phyloP scores from a whole-genome alignment of 805 yeast genomes.

The Saccharomyces kudriavzevii region DNA sequence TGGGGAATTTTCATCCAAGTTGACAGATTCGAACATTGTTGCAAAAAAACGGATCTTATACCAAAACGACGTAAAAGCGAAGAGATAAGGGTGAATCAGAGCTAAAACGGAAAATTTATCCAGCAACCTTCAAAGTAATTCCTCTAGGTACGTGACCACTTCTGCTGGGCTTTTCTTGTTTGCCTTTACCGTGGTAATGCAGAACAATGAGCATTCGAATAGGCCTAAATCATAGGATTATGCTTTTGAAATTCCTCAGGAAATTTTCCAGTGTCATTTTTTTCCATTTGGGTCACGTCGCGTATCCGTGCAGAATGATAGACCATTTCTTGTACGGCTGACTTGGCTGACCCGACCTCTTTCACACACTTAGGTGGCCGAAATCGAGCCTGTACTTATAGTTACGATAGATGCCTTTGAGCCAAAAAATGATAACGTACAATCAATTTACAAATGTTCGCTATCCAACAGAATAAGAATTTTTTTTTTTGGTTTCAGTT shows the following conservation, averaged over 20 bases:
- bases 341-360: too few relatives aligned
- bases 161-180: neutral
- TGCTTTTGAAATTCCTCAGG: slow-evolving; percentile 19
- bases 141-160: neutral
- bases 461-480: too few relatives aligned
- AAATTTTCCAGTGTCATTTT: slow-evolving; percentile 6
- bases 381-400: too few relatives aligned
- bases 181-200: neutral
- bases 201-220: neutral
- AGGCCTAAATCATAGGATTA: neutral
- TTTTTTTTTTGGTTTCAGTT: too few relatives aligned
- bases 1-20: slow-evolving; percentile 1
- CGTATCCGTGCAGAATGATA: neutral
- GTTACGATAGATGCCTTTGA: too few relatives aligned
- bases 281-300: neutral
- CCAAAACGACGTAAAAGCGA: neutral
- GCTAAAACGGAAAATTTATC: neutral
- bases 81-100: neutral
- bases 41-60: neutral
- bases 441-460: too few relatives aligned
- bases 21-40: slow-evolving; percentile 3
- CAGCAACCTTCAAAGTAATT: neutral
- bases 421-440: too few relatives aligned
- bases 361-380: too few relatives aligned
- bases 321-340: too few relatives aligned